Conservation (phyloP, 768 basidiomycete species). For the Podaxis sp. region DNA sequence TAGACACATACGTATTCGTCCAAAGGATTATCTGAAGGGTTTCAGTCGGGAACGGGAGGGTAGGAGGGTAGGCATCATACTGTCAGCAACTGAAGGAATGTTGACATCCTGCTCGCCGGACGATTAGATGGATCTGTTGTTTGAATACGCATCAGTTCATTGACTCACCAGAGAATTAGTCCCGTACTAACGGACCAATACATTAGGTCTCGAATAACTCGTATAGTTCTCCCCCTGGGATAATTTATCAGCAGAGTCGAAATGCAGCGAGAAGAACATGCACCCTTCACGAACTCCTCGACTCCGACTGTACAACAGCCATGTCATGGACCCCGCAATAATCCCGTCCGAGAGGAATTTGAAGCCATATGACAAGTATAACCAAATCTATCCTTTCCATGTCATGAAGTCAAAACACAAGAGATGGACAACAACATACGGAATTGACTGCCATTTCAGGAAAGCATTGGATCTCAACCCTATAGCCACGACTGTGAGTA, state of each 20-base stretch:
- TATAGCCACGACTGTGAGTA: background rate
- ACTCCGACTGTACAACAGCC: conserved; percentile 5
- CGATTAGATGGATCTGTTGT: background rate
- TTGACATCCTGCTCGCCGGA: background rate
- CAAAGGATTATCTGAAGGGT: background rate
- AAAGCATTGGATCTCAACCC: background rate
- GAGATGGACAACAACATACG: background rate
- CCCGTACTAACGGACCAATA: conserved; percentile 7
- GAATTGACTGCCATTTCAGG: background rate
- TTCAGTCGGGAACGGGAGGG: background rate
- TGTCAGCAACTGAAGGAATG: background rate
- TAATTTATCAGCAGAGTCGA: background rate
- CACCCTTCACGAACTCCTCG: background rate
- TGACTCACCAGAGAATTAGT: background rate
- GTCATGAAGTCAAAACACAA: background rate
- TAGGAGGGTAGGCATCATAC: background rate
- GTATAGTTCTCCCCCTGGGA: background rate
- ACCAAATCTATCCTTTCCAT: background rate
- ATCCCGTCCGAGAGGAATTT: conserved; percentile 7
- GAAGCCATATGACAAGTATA: background rate
- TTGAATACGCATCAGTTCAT: background rate
- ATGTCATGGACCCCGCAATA: conserved; percentile 1
- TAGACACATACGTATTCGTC: background rate
- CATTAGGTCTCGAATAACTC: background rate
- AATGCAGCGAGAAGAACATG: background rate